phyloP scores from a whole-genome alignment of 225 moss, liverwort and hornwort species.

The Neckera pumila region DNA sequence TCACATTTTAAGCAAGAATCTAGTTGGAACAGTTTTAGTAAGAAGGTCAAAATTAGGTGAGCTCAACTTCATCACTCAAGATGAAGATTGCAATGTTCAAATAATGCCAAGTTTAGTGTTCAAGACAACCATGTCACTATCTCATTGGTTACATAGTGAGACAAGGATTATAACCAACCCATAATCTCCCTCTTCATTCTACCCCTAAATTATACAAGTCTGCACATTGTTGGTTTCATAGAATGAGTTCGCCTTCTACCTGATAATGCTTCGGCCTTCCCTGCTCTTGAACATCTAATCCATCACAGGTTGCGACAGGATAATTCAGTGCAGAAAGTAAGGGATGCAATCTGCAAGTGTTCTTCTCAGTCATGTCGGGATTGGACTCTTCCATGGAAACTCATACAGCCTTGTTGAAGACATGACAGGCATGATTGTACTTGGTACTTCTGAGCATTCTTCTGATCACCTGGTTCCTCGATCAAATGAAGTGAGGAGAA shows the following conservation, averaged over 20 bases:
- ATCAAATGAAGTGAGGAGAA: background rate
- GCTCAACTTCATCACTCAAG: background rate
- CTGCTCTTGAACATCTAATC: background rate
- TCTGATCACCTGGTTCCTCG: background rate
- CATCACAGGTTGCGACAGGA: background rate
- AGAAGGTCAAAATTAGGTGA: background rate
- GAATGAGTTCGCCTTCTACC: background rate
- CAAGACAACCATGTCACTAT: background rate
- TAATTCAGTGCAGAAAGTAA: background rate
- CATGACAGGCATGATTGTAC: background rate
- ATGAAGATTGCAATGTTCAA: background rate
- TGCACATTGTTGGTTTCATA: background rate
- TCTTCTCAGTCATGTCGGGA: background rate
- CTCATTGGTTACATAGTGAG: background rate
- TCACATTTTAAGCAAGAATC: background rate
- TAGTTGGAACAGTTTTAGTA: background rate
- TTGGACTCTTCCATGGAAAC: background rate
- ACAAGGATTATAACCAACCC: background rate
- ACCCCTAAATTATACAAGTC: too few relatives aligned
- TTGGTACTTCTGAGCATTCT: background rate
- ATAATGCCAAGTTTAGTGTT: background rate
- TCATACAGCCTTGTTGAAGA: background rate
- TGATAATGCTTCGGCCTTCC: background rate
- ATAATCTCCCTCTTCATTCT: background rate
- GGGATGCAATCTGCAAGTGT: background rate